phyloP scores from a whole-genome alignment of 164 flowering plant genomes.

The Nymphaea thermarum region DNA sequence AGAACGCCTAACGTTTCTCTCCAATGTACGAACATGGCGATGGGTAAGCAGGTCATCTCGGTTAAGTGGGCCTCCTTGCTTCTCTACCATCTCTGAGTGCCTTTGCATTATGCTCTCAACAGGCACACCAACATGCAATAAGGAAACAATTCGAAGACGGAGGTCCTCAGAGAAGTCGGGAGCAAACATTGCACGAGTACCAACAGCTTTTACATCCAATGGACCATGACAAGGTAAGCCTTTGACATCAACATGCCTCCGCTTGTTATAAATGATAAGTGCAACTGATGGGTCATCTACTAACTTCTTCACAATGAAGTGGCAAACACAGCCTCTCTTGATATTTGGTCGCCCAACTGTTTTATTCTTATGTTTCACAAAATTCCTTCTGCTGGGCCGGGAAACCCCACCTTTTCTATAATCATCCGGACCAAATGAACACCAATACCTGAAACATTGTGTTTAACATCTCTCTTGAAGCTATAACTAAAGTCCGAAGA shows the following conservation, averaged over 20 bases:
- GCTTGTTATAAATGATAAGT: conserved; percentile 82
- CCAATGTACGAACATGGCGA: conserved; percentile 80
- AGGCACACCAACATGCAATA: conserved; percentile 81
- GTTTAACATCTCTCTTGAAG: neutral
- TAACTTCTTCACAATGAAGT: conserved; percentile 89
- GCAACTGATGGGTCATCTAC: conserved; percentile 89
- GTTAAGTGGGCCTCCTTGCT: conserved; percentile 78
- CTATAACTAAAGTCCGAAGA: neutral
- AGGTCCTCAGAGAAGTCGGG: conserved; percentile 95
- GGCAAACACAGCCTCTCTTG: conserved; percentile 94
- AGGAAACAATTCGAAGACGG: conserved; percentile 74
- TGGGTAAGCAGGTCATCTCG: conserved; percentile 91
- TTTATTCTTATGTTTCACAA: conserved; percentile 61
- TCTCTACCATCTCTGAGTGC: conserved; percentile 76
- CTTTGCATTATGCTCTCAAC: conserved; percentile 98
- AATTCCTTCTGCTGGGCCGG: conserved; percentile 64
- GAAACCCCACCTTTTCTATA: conserved; percentile 77
- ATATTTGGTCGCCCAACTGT: conserved; percentile 86
- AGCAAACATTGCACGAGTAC: conserved; percentile 91
- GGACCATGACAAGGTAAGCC: conserved; percentile 97
- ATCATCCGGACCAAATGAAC: conserved; percentile 99
- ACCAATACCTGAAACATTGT: conserved; percentile 77
- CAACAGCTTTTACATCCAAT: conserved; percentile 75
- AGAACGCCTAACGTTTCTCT: conserved; percentile 79
- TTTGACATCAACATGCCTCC: conserved; percentile 79